Percentiles rank a stretch among this genome's conserved stretches.
Conservation (phyloP, 2,329 filamentous ascomycete genomes). For the Beauveria pseudobassiana region DNA sequence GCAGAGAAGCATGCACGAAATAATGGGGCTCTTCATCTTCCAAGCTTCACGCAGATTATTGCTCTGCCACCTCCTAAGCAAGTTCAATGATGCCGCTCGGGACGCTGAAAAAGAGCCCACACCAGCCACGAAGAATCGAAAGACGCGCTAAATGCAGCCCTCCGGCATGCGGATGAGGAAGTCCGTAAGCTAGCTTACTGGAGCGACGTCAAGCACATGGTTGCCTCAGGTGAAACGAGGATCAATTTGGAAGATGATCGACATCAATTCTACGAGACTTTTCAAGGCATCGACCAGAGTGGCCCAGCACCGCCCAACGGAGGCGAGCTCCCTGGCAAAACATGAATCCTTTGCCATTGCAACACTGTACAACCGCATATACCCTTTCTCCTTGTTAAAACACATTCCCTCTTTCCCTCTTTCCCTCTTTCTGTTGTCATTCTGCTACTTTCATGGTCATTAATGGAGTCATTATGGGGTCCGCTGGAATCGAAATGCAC, state of each 20-base stretch:
- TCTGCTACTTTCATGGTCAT: background rate
- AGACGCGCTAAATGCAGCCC: constrained; percentile 64
- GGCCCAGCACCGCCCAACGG: constrained; percentile 34
- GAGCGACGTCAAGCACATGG: constrained; percentile 71
- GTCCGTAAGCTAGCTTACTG: constrained; percentile 79
- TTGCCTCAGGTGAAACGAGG: constrained; percentile 41
- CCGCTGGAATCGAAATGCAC: background rate
- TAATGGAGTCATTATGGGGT: background rate
- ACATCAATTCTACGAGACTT: constrained; percentile 30
- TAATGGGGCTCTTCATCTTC: constrained; percentile 83
- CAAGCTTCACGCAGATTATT: constrained; percentile 72
- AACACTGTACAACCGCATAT: background rate
- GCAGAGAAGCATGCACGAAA: constrained; percentile 68
- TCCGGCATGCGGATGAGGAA: constrained; percentile 71
- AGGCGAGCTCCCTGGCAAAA: constrained; percentile 16
- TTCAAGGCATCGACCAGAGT: constrained; percentile 47
- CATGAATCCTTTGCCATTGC: background rate
- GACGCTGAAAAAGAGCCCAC: background rate
- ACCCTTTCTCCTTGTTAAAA: background rate
- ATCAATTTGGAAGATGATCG: constrained; percentile 33
- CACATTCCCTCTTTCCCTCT: too few relatives aligned
- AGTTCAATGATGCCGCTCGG: constrained; percentile 7
- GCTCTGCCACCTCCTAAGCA: constrained; percentile 6
- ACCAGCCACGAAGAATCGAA: constrained; percentile 29
- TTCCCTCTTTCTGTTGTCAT: constrained; percentile 6